These are phyloP conservation scores for Aspergillus sp. DNA, from an alignment of 2,329 filamentous ascomycete genomes.

Conservation along the genomic window DNA sequence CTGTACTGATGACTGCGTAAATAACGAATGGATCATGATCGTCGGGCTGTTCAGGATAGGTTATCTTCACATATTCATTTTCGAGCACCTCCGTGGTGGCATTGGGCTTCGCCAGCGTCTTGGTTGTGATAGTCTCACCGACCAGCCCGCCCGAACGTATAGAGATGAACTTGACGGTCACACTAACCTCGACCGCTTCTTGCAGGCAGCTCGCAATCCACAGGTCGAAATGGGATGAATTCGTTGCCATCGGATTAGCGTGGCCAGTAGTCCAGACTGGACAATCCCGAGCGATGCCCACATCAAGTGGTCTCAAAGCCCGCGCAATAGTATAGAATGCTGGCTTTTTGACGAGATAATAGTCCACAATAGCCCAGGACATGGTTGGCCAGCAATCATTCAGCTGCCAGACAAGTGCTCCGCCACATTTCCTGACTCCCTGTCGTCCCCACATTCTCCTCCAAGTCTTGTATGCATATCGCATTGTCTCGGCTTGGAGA, in stretches of 20 bases:
- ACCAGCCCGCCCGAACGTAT: background rate
- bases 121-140: background rate
- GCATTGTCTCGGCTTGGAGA: background rate
- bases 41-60: background rate
- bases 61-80: background rate
- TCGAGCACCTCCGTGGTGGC: background rate
- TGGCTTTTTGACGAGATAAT: background rate
- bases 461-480: background rate
- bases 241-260: background rate
- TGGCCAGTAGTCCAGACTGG: background rate
- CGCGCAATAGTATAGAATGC: background rate
- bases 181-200: background rate
- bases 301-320: background rate
- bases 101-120: background rate
- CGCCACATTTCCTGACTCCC: background rate
- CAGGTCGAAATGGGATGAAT: background rate
- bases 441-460: background rate
- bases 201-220: background rate
- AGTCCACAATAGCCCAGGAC: background rate
- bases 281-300: background rate
- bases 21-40: background rate
- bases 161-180: background rate
- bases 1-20: background rate
- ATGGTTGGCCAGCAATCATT: background rate
- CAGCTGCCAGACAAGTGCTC: background rate